A percentile compares a stretch with the other conserved stretches of the same genome.
These are phyloP conservation scores for Apiospora aurea DNA, from an alignment of 2,329 filamentous ascomycete species.

Conservation along the genomic window DNA sequence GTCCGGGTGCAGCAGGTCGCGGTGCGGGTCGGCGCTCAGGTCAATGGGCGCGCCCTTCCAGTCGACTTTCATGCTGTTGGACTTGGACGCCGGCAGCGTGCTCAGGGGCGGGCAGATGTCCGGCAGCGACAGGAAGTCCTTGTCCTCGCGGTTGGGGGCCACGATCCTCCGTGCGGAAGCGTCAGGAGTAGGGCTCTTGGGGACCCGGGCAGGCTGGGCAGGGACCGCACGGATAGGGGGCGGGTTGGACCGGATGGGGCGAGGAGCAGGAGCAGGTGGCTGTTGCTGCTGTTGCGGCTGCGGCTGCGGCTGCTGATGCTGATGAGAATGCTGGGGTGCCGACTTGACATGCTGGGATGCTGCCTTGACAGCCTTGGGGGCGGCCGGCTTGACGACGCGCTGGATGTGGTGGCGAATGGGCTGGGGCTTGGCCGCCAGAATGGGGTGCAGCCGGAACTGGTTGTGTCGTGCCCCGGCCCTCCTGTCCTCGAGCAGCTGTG, in stretches of 20 bases:
- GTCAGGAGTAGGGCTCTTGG: conserved; percentile 55
- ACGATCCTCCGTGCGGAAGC: conserved; percentile 56
- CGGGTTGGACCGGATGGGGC: conserved; percentile 40
- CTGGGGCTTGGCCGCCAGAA: conserved; percentile 40
- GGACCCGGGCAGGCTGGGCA: conserved; percentile 37
- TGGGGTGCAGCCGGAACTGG: conserved; percentile 35
- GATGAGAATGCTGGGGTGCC: conserved; percentile 27
- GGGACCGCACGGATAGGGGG: conserved; percentile 39
- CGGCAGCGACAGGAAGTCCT: conserved; percentile 75
- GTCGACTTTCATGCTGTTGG: conserved; percentile 80
- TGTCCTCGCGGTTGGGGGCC: conserved; percentile 79
- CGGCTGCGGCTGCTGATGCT: not conserved
- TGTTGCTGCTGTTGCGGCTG: conserved; percentile 38
- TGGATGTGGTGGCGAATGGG: conserved; percentile 40
- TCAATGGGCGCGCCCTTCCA: conserved; percentile 86
- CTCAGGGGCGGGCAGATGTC: conserved; percentile 76
- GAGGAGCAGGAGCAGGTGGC: conserved; percentile 36
- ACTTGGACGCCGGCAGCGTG: conserved; percentile 69
- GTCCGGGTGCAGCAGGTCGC: conserved; percentile 75
- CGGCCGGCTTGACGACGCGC: conserved; percentile 43
- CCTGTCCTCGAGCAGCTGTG: conserved; percentile 55
- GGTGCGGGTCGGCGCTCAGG: conserved; percentile 74
- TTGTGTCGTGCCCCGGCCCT: conserved; percentile 50
- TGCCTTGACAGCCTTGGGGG: conserved; percentile 33
- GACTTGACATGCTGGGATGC: conserved; percentile 28